Evolutionary conservation across 2,329 filamentous ascomycete genomes (phyloP).

Genomic region (Plenodomus lindquistii): DNA sequence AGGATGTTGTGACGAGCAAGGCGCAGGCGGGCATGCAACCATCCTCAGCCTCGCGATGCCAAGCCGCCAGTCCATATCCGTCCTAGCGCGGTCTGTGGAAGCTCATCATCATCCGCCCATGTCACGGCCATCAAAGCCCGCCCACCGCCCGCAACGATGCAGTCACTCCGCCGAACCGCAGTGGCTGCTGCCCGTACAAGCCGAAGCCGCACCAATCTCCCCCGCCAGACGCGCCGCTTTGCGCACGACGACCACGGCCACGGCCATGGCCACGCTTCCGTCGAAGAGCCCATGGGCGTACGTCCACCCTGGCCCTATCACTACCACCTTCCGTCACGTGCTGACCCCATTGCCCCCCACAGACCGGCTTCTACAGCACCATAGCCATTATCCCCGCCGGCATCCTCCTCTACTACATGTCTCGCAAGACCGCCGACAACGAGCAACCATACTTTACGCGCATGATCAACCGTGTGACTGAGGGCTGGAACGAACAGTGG

Average conservation of each 20-base stretch:
- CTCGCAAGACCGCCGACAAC: constrained; percentile 45
- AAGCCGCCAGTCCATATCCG: constrained; percentile 14
- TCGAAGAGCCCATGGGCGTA: constrained; percentile 57
- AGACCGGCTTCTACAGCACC: constrained; percentile 54
- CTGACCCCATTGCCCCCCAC: constrained; percentile 26
- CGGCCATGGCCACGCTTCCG: constrained; percentile 43
- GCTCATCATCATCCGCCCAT: constrained; percentile 33
- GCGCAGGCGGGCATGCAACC: neutral
- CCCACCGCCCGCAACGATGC: constrained; percentile 44
- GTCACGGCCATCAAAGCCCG: constrained; percentile 18
- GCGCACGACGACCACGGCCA: constrained; percentile 44
- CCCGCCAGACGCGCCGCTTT: constrained; percentile 48
- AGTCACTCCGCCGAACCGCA: constrained; percentile 51
- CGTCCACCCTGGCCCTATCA: constrained; percentile 27
- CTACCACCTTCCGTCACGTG: neutral
- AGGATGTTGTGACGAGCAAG: constrained; percentile 18
- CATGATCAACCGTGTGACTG: constrained; percentile 60
- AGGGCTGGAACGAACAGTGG: constrained; percentile 57
- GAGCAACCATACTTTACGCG: constrained; percentile 50
- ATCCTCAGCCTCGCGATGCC: constrained; percentile 6
- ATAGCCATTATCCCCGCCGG: constrained; percentile 52
- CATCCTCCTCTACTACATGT: constrained; percentile 51
- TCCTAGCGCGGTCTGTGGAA: constrained; percentile 22
- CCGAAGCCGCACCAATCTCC: constrained; percentile 35
- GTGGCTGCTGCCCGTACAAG: constrained; percentile 47